Percentiles rank a stretch among this genome's conserved stretches.
These are phyloP conservation scores for Evansstolkia leycettana DNA, from an alignment of 495 filamentous ascomycete species.

Conservation along the genomic window DNA sequence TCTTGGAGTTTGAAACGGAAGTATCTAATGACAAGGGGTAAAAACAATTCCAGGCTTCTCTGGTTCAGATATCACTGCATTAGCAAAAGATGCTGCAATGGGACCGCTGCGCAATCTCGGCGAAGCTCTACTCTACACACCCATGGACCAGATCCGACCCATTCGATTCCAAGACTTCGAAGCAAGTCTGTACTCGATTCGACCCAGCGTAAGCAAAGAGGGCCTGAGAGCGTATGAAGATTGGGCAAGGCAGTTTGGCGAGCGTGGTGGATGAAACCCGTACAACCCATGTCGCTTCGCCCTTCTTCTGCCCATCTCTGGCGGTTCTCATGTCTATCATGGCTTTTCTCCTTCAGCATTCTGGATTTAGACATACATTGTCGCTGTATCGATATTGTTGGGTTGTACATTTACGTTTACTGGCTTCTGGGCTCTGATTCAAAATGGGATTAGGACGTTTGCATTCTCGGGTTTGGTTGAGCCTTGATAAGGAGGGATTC, in stretches of 20 bases:
- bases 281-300: not conserved
- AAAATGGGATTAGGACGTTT: too few relatives aligned
- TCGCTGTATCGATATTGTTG: too few relatives aligned
- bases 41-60: conserved; percentile 59
- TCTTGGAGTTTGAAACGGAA: too few relatives aligned
- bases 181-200: conserved; percentile 70
- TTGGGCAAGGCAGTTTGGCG: conserved; percentile 89
- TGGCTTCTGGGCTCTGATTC: too few relatives aligned
- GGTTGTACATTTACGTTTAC: too few relatives aligned
- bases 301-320: not conserved
- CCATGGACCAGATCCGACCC: conserved; percentile 84
- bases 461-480: too few relatives aligned
- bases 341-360: too few relatives aligned
- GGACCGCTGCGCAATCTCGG: conserved; percentile 85
- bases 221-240: conserved; percentile 83
- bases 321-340: too few relatives aligned
- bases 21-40: too few relatives aligned
- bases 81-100: conserved; percentile 98
- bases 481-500: too few relatives aligned
- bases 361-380: too few relatives aligned
- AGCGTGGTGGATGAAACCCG: conserved; percentile 56
- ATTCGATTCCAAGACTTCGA: conserved; percentile 78
- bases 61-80: conserved; percentile 90
- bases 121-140: conserved; percentile 78
- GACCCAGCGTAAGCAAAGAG: conserved; percentile 79